Percentiles rank a stretch among this genome's conserved stretches.
These are phyloP conservation scores for Aureobasidium sp. DNA, from an alignment of 2,329 filamentous ascomycete species.

Conservation along the genomic window DNA sequence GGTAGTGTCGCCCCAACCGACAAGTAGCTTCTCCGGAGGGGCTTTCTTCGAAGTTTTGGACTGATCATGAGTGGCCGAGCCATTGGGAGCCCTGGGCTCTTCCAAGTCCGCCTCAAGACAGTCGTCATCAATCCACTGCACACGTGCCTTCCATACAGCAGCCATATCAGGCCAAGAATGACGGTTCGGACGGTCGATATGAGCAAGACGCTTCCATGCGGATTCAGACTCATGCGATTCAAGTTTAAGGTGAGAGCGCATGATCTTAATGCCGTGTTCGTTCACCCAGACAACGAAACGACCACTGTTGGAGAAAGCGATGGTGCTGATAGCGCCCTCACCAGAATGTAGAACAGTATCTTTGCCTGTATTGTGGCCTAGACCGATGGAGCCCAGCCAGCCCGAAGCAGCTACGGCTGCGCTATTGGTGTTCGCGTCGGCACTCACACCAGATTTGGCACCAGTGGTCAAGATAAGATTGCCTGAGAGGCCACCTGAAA, in stretches of 20 bases:
- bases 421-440: slow-evolving; percentile 82
- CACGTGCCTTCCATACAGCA: slow-evolving; percentile 83
- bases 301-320: slow-evolving; percentile 90
- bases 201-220: slow-evolving; percentile 90
- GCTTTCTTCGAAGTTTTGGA: slow-evolving; percentile 25
- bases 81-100: slow-evolving; percentile 32
- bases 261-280: slow-evolving; percentile 95
- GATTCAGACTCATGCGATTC: slow-evolving; percentile 69
- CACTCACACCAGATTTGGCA: slow-evolving; percentile 67
- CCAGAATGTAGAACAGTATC: slow-evolving; percentile 85
- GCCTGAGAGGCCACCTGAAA: slow-evolving; percentile 85
- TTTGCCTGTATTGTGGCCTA: slow-evolving; percentile 70
- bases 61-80: slow-evolving; percentile 21
- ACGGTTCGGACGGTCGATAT: slow-evolving; percentile 80
- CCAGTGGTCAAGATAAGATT: slow-evolving; percentile 81
- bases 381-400: slow-evolving; percentile 83
- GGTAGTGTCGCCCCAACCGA: slow-evolving; percentile 93
- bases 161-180: slow-evolving; percentile 95
- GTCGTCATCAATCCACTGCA: slow-evolving; percentile 87
- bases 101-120: slow-evolving; percentile 67
- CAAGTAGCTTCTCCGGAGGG: slow-evolving; percentile 66
- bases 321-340: slow-evolving; percentile 81
- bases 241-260: slow-evolving; percentile 79
- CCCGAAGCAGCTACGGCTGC: slow-evolving; percentile 70
- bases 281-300: slow-evolving; percentile 94